Evolutionary conservation across 2,329 filamentous ascomycete genomes (phyloP), one percentile per base, ranked within the genome.

Genomic region (Aspergillus sp.): DNA sequence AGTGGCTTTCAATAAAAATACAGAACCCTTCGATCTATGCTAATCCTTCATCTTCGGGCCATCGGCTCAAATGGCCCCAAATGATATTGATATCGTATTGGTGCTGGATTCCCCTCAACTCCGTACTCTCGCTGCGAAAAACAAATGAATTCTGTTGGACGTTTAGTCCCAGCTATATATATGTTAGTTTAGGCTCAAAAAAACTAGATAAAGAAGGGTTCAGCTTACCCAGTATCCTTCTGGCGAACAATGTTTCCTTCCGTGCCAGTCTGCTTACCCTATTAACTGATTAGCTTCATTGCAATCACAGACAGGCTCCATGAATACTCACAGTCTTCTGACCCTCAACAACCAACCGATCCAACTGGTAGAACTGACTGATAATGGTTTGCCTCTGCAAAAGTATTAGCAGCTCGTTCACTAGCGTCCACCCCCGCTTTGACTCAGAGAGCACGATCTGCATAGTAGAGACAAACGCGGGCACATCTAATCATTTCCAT

Each of bases 321-420:
- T 3, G 1, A 8, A 6, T 6, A 80, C 85, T 66, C 84, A 91
- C 89, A 70, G 89, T 87, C 76, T 91, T 89, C 61, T 91, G 89
- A 17, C 90, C 90, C 78, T 99, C 95, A 0, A 99, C 91, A 13
- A 99, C 95, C 77, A 99, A 84, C 72, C 88, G 85, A 73, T 98
- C 93, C 64, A 96, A 78, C 79, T 97, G 90, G 81, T 91, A 98
- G 80, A 98, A 98, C 75, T 96, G 91, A 74, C 92, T 96, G 72
- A 99, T 87, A 54, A 95, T 85, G 10, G 94, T 96, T 89, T 98
- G 95, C 75, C 95, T 89, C 95, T 98, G 81, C 70, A 62, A 30
- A 25, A n/a, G 44, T 8, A 54, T 11, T 50, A 50, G 47, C 47
- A 50, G 23, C 23, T 17, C 47, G 15, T 50, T 27, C 13, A 27